phyloP scores from a whole-genome alignment of 495 filamentous ascomycete genomes.

The Penicillium cataractarum region DNA sequence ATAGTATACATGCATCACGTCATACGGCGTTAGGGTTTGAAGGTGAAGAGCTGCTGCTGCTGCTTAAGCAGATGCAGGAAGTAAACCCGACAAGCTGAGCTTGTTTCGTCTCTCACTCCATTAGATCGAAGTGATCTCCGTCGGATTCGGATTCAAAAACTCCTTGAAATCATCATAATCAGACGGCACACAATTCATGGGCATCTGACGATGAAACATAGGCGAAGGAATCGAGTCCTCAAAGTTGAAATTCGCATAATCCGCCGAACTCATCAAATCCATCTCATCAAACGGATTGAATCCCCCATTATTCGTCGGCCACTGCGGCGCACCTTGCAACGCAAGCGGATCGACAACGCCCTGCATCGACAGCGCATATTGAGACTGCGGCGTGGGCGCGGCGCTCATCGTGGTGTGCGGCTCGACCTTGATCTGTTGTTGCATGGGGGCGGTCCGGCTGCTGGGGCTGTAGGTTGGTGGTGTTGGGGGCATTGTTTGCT shows the following conservation, averaged over 20 bases:
- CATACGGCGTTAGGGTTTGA: slow-evolving; percentile 34
- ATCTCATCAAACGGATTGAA: slow-evolving; percentile 47
- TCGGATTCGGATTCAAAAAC: slow-evolving; percentile 47
- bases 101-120: not conserved
- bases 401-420: slow-evolving; percentile 28
- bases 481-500: slow-evolving; percentile 38
- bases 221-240: slow-evolving; percentile 44
- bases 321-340: slow-evolving; percentile 37
- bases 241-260: slow-evolving; percentile 40
- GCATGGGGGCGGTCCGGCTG: slow-evolving; percentile 23
- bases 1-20: slow-evolving; percentile 46
- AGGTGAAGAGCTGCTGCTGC: slow-evolving; percentile 1
- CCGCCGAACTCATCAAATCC: slow-evolving; percentile 41
- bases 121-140: slow-evolving; percentile 48
- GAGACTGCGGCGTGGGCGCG: slow-evolving; percentile 22
- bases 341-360: slow-evolving; percentile 47
- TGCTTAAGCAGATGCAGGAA: too few relatives aligned
- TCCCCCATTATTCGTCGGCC: slow-evolving; percentile 27
- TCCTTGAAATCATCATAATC: slow-evolving; percentile 51
- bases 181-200: slow-evolving; percentile 45
- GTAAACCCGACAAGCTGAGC: too few relatives aligned
- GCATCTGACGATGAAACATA: slow-evolving; percentile 43
- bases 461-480: slow-evolving; percentile 44
- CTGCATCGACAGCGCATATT: slow-evolving; percentile 34
- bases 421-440: slow-evolving; percentile 34